These are phyloP conservation scores for Schoenoplectus tabernaemontani DNA, from an alignment of 202 grass and related monocot species.

Conservation along the genomic window DNA sequence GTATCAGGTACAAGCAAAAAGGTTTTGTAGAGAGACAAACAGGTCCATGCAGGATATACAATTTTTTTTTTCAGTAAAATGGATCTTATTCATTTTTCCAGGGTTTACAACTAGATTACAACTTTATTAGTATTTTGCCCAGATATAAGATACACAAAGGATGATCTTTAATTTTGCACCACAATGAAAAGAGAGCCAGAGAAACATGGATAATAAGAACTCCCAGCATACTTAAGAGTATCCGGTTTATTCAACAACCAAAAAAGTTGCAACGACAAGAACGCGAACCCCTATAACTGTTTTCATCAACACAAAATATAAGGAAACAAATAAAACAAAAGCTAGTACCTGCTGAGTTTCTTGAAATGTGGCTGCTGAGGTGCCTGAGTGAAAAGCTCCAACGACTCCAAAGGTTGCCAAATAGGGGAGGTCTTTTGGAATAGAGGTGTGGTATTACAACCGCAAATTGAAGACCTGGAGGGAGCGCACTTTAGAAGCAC, in stretches of 20 bases:
- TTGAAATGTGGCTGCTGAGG: constrained; percentile 48
- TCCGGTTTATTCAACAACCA: background rate
- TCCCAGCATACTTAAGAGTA: background rate
- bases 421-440: constrained; percentile 42
- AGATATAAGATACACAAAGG: background rate
- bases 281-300: background rate
- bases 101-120: background rate
- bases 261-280: background rate
- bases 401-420: constrained; percentile 49
- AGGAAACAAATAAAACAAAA: background rate
- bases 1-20: background rate
- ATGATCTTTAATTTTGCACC: background rate
- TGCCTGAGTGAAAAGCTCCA: constrained; percentile 29
- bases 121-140: background rate
- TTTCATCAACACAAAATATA: background rate
- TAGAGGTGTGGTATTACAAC: background rate
- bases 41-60: background rate
- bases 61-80: background rate
- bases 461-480: background rate
- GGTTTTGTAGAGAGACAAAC: background rate
- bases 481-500: background rate
- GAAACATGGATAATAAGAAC: background rate
- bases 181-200: background rate
- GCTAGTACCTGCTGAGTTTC: constrained; percentile 31
- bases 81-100: background rate